Conservation (phyloP, 2,329 filamentous ascomycete genomes). For the Herpotrichia juniperi region DNA sequence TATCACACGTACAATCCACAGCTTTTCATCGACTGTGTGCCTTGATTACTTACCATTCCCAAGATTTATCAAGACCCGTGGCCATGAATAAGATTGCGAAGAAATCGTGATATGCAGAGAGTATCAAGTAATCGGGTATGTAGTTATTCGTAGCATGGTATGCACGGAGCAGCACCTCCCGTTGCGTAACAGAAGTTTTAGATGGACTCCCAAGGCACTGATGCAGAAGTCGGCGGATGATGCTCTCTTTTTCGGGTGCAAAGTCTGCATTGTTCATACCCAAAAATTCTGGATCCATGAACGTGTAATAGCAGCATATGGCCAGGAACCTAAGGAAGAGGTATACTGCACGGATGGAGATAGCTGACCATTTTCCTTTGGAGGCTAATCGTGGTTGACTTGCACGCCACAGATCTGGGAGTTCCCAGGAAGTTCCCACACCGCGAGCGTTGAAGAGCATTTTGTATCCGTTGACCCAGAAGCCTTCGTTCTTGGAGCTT, state of each 20-base stretch:
- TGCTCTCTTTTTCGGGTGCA: neutral
- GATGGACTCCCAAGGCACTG: neutral
- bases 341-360: neutral
- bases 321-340: neutral
- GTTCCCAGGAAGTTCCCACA: neutral
- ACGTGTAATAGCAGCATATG: neutral
- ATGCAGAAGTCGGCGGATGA: neutral
- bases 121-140: neutral
- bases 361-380: neutral
- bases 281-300: neutral
- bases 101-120: neutral
- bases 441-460: neutral
- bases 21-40: no score
- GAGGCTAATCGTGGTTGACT: neutral
- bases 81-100: neutral
- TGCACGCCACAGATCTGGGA: neutral
- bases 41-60: no score
- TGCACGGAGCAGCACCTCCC: neutral
- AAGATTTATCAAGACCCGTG: neutral
- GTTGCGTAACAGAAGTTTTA: neutral
- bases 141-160: neutral
- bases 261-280: neutral
- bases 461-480: neutral
- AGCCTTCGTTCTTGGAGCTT: neutral
- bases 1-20: no score